phyloP scores from a whole-genome alignment of 371 early-diverging fungal species.

The Gilbertella persicaria region DNA sequence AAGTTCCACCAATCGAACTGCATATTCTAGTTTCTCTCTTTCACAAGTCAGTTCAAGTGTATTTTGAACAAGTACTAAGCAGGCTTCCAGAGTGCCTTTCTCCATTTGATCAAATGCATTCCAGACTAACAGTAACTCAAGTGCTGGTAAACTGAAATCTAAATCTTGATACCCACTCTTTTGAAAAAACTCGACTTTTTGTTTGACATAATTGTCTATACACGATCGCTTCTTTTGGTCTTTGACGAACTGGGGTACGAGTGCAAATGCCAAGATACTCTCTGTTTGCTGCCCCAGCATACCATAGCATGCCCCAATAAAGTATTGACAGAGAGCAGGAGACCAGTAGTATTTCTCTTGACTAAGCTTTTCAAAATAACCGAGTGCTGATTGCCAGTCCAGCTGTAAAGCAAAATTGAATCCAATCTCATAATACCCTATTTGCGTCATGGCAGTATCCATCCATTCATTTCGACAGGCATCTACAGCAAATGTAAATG shows the following conservation, averaged over 20 bases:
- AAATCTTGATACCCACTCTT: slow-evolving; percentile 48
- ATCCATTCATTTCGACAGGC: slow-evolving; percentile 30
- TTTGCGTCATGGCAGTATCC: slow-evolving; percentile 20
- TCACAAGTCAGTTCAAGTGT: slow-evolving; percentile 34
- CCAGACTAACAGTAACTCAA: slow-evolving; percentile 55
- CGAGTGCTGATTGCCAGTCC: slow-evolving; percentile 44
- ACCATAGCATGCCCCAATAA: slow-evolving; percentile 42
- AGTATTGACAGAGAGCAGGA: slow-evolving; percentile 49
- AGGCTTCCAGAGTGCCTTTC: slow-evolving; percentile 22
- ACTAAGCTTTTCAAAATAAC: slow-evolving; percentile 41
- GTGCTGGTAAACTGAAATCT: slow-evolving; percentile 36
- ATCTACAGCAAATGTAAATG: slow-evolving; percentile 23
- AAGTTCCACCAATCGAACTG: slow-evolving; percentile 21
- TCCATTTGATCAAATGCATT: slow-evolving; percentile 53
- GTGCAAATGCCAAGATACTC: slow-evolving; percentile 38
- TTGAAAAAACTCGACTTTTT: slow-evolving; percentile 47
- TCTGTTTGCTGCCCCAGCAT: slow-evolving; percentile 36
- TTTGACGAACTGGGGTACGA: slow-evolving; percentile 36
- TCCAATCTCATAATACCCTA: slow-evolving; percentile 48
- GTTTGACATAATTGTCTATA: slow-evolving; percentile 46
- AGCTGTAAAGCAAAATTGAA: slow-evolving; percentile 46
- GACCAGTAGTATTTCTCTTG: slow-evolving; percentile 45
- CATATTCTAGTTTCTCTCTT: slow-evolving; percentile 27
- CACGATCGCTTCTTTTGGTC: slow-evolving; percentile 37
- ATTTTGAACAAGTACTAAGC: slow-evolving; percentile 27